These are phyloP conservation scores for Kwoniella newhampshirensis DNA, from an alignment of 768 basidiomycete genomes.

Conservation along the genomic window DNA sequence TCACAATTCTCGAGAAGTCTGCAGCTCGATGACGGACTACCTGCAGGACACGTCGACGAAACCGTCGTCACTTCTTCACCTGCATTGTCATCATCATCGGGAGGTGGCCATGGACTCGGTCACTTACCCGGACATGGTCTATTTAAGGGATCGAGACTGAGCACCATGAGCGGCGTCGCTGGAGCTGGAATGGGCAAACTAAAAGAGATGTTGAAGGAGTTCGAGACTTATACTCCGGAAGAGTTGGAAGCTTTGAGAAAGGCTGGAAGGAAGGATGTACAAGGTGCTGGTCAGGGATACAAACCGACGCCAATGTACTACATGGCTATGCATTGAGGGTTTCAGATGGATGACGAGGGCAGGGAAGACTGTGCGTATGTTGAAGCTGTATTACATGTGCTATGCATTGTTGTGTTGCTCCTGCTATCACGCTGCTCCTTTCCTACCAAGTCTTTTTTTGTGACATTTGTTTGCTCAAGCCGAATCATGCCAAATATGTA, in stretches of 20 bases:
- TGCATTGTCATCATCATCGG: no score
- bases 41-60: background rate
- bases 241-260: constrained; percentile 17
- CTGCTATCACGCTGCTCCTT: no score
- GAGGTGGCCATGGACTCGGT: background rate
- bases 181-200: constrained; percentile 49
- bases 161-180: constrained; percentile 42
- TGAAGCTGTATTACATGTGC: no score
- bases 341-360: no score
- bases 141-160: constrained; percentile 32
- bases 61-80: background rate
- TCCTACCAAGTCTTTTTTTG: no score
- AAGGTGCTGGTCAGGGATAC: constrained; percentile 1
- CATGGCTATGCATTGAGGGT: constrained; percentile 15
- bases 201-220: constrained; percentile 49
- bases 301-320: constrained; percentile 20
- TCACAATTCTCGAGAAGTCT: constrained; percentile 61
- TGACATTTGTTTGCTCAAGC: background rate
- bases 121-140: constrained; percentile 5
- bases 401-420: no score
- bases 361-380: no score
- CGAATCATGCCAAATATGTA: no score
- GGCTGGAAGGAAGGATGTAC: background rate
- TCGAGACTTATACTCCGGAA: constrained; percentile 35
- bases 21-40: constrained; percentile 39